These are phyloP conservation scores for Geoglossum glabrum DNA, from an alignment of 495 filamentous ascomycete species.

Conservation along the genomic window DNA sequence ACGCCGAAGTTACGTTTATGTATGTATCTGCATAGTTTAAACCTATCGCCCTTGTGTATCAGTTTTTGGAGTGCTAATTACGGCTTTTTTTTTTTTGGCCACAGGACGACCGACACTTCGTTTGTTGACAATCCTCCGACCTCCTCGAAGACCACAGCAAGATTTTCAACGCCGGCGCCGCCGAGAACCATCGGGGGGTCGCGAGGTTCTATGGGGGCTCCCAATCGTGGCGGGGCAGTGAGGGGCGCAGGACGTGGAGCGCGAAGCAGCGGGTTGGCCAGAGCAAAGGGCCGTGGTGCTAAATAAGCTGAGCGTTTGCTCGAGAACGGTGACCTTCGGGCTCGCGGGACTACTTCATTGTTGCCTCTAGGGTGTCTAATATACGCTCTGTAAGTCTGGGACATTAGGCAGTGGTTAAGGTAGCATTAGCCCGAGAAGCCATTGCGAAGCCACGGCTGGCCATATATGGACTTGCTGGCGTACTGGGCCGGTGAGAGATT, in stretches of 20 bases:
- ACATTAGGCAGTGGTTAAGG: no score
- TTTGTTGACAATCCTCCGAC: conserved; percentile 77
- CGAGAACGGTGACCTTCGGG: background rate
- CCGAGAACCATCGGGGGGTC: background rate
- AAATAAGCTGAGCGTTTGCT: background rate
- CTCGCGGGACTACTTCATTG: background rate
- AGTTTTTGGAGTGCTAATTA: background rate
- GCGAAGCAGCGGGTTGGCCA: conserved; percentile 5
- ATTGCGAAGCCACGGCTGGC: no score
- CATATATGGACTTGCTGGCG: no score
- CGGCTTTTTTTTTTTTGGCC: background rate
- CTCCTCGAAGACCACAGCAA: conserved; percentile 45
- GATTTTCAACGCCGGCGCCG: conserved; percentile 35
- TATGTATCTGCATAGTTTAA: conserved; percentile 20
- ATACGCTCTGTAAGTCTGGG: no score
- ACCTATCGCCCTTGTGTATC: background rate
- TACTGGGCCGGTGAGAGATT: no score
- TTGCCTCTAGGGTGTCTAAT: no score
- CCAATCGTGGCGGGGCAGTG: background rate
- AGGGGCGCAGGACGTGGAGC: background rate
- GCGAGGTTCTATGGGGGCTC: background rate
- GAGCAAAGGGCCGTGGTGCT: conserved; percentile 1
- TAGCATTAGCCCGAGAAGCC: no score
- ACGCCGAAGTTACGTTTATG: conserved; percentile 76
- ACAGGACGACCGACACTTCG: conserved; percentile 80